Base-by-base conservation (phyloP, 176 grass and related monocot species). In the Zoysia japonica region DNA sequence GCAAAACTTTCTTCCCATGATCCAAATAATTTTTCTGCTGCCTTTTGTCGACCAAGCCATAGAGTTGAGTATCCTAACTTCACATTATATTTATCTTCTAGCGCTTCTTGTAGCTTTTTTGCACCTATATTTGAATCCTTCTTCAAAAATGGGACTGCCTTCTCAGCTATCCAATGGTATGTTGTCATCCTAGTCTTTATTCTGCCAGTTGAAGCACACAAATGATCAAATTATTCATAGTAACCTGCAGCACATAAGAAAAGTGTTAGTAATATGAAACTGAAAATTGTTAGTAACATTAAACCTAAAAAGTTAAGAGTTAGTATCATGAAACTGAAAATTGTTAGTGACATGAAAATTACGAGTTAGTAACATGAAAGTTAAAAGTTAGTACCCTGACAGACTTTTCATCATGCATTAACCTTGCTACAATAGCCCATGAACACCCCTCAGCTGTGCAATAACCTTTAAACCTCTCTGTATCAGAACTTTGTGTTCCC, bases 1-100 rank as follows among this genome's bases (percentile, higher is more conserved):
- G 0, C 55, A 52, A 65, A 78, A 28, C 13, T 65, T 9, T 78
- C 61, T 11, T 78, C 75, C 61, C 75, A 78, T 51, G 20, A 11
- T 0, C 75, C 61, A 78, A 65, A 78, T 0, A 65, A 3, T 0
- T 65, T 1, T 2, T 65, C 5, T 5, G 8, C 2, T 5, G 39
- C 72, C 10, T 44, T 75, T 6, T 44, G 54, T 3, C 8, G n/a
- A 36, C 55, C 72, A 61, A 1, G 28, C 28, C 17, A 47, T 1
- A 75, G 40, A 11, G 14, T 74, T 10, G 46, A 11, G 7, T 53
- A 76, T 2, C 38, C 16, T 2, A 76, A 3, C 36, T 2, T 47
- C 0, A 61, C 19, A 7, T 36, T 7, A 7, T 76, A 37, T 3
- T 47, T 47, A 0, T 45, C 11, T n/a, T 47, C n/a, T 14, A 76